Conservation (phyloP, 2,329 filamentous ascomycete genomes). For the Colletotrichum filicis region DNA sequence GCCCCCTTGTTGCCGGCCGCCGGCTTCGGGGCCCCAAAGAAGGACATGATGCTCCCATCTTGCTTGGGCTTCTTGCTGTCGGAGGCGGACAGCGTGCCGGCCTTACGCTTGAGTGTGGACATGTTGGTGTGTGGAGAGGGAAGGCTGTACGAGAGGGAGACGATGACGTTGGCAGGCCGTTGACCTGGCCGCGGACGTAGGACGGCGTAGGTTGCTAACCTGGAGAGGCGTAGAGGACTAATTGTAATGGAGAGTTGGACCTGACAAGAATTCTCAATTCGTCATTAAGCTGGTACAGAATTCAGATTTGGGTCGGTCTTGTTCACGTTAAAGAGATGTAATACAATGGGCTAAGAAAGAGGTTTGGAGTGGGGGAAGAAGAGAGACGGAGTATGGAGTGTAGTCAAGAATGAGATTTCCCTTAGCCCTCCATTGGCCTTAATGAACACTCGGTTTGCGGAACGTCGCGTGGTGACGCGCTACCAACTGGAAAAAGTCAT, state of each 20-base stretch:
- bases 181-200: slow-evolving; percentile 1
- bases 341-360: neutral
- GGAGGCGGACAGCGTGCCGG: slow-evolving; percentile 52
- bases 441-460: slow-evolving; percentile 21
- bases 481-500: slow-evolving; percentile 8
- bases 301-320: neutral
- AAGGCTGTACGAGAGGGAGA: neutral
- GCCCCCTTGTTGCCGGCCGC: slow-evolving; percentile 39
- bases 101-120: slow-evolving; percentile 76
- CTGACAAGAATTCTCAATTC: neutral
- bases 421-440: neutral
- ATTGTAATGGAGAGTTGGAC: neutral
- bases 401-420: slow-evolving; percentile 19
- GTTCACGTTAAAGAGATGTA: neutral
- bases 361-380: neutral
- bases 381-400: slow-evolving; percentile 6
- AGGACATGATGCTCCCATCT: slow-evolving; percentile 86
- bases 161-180: slow-evolving; percentile 8
- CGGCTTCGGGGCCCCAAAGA: slow-evolving; percentile 80
- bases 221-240: neutral
- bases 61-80: slow-evolving; percentile 78
- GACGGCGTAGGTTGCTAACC: neutral
- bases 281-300: neutral
- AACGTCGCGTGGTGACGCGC: slow-evolving; percentile 31
- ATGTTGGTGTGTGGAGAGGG: slow-evolving; percentile 45